Percentiles rank a stretch among this genome's conserved stretches.
These are phyloP conservation scores for Cunninghamia lanceolata DNA, from an alignment of 75 land plant genomes.

Conservation along the genomic window DNA sequence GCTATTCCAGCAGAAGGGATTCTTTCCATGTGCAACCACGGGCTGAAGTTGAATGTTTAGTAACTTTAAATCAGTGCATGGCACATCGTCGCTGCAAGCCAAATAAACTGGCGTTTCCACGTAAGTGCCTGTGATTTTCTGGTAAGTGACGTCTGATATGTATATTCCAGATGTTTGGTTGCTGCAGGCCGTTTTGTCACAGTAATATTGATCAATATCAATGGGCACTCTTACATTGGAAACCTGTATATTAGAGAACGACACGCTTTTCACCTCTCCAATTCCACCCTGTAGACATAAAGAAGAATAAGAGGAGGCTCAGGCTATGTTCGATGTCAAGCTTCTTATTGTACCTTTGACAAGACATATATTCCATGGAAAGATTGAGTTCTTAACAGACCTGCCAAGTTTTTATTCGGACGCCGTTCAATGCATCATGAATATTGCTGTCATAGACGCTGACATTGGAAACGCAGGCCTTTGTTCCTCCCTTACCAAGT, in stretches of 20 bases:
- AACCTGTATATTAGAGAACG: constrained; percentile 36
- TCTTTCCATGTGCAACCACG: background rate
- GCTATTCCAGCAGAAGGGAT: background rate
- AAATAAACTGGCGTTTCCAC: too few relatives aligned
- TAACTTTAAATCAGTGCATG: constrained; percentile 20
- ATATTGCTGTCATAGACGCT: too few relatives aligned
- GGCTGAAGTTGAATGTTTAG: constrained; percentile 45
- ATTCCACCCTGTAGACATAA: constrained; percentile 43
- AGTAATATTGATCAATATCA: too few relatives aligned
- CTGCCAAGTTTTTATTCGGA: constrained; percentile 42
- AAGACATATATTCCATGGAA: too few relatives aligned
- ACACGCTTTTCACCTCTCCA: constrained; percentile 43
- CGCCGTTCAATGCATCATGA: too few relatives aligned
- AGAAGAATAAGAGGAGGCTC: background rate
- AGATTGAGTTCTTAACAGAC: constrained; percentile 10
- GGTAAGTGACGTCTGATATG: constrained; percentile 45
- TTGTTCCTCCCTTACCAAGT: constrained; percentile 41
- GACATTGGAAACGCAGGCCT: too few relatives aligned
- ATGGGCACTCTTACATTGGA: too few relatives aligned
- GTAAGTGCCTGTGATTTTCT: constrained; percentile 9
- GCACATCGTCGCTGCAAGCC: too few relatives aligned
- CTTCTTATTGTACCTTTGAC: too few relatives aligned
- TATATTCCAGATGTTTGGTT: constrained; percentile 61
- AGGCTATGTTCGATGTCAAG: too few relatives aligned
- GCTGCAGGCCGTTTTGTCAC: background rate